Conservation (phyloP, 1,284 basidiomycete genomes). For the Peniophora sp. region DNA sequence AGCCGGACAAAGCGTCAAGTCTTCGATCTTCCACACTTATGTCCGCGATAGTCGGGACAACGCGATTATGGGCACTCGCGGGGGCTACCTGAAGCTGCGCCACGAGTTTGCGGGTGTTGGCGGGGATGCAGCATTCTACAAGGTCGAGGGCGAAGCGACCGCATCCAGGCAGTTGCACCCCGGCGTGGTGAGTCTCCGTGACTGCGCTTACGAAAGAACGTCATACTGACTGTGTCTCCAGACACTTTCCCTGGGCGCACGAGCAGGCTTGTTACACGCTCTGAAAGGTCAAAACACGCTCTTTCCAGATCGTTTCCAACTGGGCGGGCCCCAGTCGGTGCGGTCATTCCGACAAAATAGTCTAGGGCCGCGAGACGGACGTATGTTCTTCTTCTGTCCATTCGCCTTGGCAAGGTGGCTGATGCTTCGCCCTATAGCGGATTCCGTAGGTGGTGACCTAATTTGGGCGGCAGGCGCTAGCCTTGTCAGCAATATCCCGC, state of each 20-base stretch:
- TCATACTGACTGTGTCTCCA: conserved; percentile 18
- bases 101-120: conserved; percentile 78
- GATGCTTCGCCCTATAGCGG: conserved; percentile 27
- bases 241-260: conserved; percentile 59
- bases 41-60: conserved; percentile 79
- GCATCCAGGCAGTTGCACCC: conserved; percentile 51
- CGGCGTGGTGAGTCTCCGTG: conserved; percentile 40
- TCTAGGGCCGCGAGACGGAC: conserved; percentile 76
- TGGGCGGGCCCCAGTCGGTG: conserved; percentile 89
- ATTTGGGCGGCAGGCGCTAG: conserved; percentile 83
- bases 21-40: conserved; percentile 76
- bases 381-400: conserved; percentile 33
- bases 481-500: conserved; percentile 74
- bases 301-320: conserved; percentile 85
- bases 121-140: conserved; percentile 67
- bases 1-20: conserved; percentile 78
- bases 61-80: conserved; percentile 53
- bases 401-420: neutral
- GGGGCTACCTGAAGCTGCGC: conserved; percentile 52
- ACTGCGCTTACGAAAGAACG: too few species aligned
- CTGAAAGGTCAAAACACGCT: conserved; percentile 35
- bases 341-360: conserved; percentile 82
- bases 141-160: conserved; percentile 64
- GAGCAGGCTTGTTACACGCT: conserved; percentile 56
- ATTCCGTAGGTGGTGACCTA: conserved; percentile 86